A percentile compares a stretch with the other conserved stretches of the same genome.
These are phyloP conservation scores for Suhomyces coccinellae DNA, from an alignment of 1,139 yeast genomes.

Conservation along the genomic window DNA sequence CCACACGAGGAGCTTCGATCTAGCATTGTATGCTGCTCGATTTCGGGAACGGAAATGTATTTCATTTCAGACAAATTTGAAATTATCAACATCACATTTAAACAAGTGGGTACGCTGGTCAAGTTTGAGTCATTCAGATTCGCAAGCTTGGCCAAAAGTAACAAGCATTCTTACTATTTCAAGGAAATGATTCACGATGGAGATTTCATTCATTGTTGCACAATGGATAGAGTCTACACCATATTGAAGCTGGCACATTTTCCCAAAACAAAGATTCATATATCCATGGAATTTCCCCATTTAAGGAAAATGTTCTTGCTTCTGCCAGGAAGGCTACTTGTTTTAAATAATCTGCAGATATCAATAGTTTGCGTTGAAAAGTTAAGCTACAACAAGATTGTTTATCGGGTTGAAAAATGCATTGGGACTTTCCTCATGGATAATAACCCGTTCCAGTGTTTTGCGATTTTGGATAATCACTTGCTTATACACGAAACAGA, in stretches of 20 bases:
- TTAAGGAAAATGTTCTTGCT: conserved; percentile 3
- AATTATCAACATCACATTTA: not conserved
- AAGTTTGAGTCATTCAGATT: not conserved
- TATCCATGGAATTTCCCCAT: not conserved
- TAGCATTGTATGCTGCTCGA: not conserved
- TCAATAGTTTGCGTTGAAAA: not conserved
- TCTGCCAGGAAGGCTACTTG: conserved; percentile 2
- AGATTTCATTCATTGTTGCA: conserved; percentile 2
- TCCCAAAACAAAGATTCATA: not conserved
- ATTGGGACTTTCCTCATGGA: conserved; percentile 28
- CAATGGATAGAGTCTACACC: conserved; percentile 2
- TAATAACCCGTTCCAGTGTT: conserved; percentile 15
- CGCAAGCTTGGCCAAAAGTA: not conserved
- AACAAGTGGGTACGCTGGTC: not conserved
- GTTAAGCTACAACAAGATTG: not conserved
- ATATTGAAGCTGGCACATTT: not conserved
- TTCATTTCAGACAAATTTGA: conserved; percentile 3
- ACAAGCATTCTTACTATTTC: not conserved
- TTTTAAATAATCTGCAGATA: conserved; percentile 6
- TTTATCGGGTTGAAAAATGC: conserved; percentile 12
- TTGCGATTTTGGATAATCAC: conserved; percentile 5
- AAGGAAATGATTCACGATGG: conserved; percentile 4
- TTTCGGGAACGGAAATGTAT: conserved; percentile 3
- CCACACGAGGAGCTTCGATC: not conserved
- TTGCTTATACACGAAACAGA: conserved; percentile 11